Percentiles rank a stretch among this genome's conserved stretches.
Evolutionary conservation across 768 basidiomycete genomes (phyloP).

Genomic region (Daedaleopsis nitida): DNA sequence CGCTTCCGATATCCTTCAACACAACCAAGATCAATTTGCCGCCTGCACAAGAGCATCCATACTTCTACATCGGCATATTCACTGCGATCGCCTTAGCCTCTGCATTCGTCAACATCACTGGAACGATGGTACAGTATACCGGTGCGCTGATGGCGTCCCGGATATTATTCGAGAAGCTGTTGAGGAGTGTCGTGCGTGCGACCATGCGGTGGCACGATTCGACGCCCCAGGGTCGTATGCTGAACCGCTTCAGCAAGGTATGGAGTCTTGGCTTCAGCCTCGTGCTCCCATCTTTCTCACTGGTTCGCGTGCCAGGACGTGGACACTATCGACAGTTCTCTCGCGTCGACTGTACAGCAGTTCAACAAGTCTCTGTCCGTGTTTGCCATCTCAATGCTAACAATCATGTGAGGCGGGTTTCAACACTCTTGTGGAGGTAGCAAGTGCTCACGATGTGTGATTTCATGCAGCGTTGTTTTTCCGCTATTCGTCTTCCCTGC

Average conservation of each 20-base stretch:
- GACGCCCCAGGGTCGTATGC: constrained; percentile 83
- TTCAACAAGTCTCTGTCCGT: constrained; percentile 79
- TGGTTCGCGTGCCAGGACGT: constrained; percentile 53
- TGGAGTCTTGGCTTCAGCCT: constrained; percentile 5
- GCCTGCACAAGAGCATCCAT: constrained; percentile 56
- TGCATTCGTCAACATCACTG: constrained; percentile 48
- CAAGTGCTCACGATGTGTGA: constrained; percentile 25
- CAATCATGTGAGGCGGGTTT: constrained; percentile 56
- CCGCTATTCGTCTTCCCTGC: constrained; percentile 87
- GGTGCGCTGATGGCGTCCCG: constrained; percentile 49
- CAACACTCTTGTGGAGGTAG: background rate
- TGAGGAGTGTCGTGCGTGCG: constrained; percentile 72
- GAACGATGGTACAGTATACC: constrained; percentile 57
- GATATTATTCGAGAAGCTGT: constrained; percentile 48
- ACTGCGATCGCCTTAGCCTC: constrained; percentile 57
- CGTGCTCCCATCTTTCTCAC: background rate
- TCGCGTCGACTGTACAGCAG: constrained; percentile 67
- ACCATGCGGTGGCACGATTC: constrained; percentile 87
- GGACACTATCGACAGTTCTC: constrained; percentile 80
- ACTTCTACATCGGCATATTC: constrained; percentile 74
- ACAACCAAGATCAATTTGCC: constrained; percentile 34
- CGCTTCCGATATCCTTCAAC: background rate
- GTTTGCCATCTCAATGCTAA: constrained; percentile 75
- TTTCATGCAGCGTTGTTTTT: constrained; percentile 57
- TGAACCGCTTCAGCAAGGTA: constrained; percentile 82